Percentiles rank a stretch among this genome's conserved stretches.
Evolutionary conservation across 2,329 filamentous ascomycete genomes (phyloP).

Genomic region (Paracamarosporium sp.): DNA sequence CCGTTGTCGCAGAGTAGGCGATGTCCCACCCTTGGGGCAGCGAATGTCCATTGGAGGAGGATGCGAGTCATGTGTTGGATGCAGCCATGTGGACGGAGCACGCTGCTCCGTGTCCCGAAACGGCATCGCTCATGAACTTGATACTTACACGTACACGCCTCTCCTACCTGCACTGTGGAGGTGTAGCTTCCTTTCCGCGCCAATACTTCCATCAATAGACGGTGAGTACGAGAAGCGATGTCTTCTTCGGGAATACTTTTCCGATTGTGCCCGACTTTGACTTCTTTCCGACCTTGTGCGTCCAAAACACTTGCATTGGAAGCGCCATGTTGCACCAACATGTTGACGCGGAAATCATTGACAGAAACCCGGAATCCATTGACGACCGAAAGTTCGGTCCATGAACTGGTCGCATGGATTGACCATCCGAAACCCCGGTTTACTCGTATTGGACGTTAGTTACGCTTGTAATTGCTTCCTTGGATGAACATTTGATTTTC

Average conservation of each 20-base stretch:
- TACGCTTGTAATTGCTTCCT: neutral
- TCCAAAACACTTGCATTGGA: too few species aligned
- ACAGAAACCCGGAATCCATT: neutral
- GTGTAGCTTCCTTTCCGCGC: neutral
- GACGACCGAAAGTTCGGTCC: neutral
- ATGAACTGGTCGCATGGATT: neutral
- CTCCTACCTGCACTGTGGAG: neutral
- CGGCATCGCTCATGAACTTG: neutral
- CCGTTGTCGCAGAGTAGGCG: slow-evolving; percentile 9
- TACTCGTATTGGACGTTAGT: neutral
- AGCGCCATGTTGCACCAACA: neutral
- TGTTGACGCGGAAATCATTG: too few species aligned
- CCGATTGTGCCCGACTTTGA: neutral
- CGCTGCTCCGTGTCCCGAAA: neutral
- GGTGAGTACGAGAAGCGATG: neutral
- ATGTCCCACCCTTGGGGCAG: neutral
- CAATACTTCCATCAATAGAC: slow-evolving; percentile 5
- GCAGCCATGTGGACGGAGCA: neutral
- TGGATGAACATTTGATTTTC: neutral
- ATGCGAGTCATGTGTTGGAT: neutral
- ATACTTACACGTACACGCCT: neutral
- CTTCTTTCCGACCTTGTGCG: too few species aligned
- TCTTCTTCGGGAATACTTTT: neutral
- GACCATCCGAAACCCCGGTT: neutral
- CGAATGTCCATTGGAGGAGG: neutral